Conservation (phyloP, 306 rosid species). For the Casuarina cunninghamiana region DNA sequence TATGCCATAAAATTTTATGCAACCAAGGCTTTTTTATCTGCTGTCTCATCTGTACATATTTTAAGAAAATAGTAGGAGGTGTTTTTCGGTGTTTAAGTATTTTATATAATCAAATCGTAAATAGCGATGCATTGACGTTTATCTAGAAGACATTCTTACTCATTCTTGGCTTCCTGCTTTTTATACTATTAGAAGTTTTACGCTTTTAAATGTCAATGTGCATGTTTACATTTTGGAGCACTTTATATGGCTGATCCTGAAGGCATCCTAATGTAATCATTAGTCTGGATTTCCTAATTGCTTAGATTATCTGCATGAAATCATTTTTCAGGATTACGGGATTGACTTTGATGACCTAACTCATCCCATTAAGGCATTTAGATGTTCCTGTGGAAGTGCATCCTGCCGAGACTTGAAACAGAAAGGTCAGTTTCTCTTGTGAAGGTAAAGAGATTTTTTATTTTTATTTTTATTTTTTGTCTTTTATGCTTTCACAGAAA, state of each 20-base stretch:
- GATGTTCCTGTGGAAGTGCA: conserved; percentile 68
- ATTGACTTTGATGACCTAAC: conserved; percentile 73
- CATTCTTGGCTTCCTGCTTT: not conserved
- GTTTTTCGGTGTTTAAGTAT: too few relatives aligned
- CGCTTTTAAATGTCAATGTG: not conserved
- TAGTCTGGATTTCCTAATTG: conserved; percentile 10
- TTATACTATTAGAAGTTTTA: not conserved
- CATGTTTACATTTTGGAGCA: not conserved
- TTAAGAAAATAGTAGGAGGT: too few relatives aligned
- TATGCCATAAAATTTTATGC: too few relatives aligned
- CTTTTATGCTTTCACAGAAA: not conserved
- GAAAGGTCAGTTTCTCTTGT: conserved; percentile 43
- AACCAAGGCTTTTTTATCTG: not conserved
- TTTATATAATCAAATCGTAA: too few relatives aligned
- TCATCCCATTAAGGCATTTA: conserved; percentile 82
- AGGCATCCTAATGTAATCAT: not conserved
- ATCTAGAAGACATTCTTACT: not conserved
- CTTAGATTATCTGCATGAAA: conserved; percentile 11
- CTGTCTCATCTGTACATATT: not conserved
- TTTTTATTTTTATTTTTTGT: not conserved
- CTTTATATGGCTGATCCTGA: not conserved
- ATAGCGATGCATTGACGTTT: not conserved
- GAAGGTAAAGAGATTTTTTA: not conserved
- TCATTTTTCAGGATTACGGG: conserved; percentile 72
- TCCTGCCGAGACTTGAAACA: conserved; percentile 53